These are phyloP conservation scores for Colletotrichum paranaense DNA, from an alignment of 2,329 filamentous ascomycete genomes.

Conservation along the genomic window DNA sequence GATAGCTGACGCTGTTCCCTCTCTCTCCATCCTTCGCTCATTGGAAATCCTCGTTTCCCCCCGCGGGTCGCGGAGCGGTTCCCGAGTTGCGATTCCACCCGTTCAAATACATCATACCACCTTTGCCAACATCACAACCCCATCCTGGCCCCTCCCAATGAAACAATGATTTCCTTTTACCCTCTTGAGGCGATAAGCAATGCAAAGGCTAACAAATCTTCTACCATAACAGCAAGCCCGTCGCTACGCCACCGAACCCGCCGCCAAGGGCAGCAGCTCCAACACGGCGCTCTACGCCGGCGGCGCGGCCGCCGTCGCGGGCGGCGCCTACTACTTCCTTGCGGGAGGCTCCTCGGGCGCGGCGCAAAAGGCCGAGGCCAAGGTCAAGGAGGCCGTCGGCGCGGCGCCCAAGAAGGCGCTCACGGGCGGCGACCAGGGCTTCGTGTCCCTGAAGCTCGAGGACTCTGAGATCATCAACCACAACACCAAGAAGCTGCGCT, in stretches of 20 bases:
- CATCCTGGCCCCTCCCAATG: background rate
- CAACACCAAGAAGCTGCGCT: constrained; percentile 94
- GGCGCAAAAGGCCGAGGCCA: constrained; percentile 65
- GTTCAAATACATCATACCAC: background rate
- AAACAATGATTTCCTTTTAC: background rate
- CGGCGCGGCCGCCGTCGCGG: constrained; percentile 68
- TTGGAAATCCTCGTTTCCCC: background rate
- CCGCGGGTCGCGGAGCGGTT: background rate
- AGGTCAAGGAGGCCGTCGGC: constrained; percentile 57
- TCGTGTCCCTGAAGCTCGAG: constrained; percentile 82
- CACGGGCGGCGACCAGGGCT: constrained; percentile 90
- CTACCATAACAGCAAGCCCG: constrained; percentile 57
- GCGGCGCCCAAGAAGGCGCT: constrained; percentile 65
- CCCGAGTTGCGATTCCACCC: too few relatives aligned
- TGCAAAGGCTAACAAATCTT: constrained; percentile 34
- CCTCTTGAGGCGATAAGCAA: background rate
- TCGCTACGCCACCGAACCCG: constrained; percentile 76
- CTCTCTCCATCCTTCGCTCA: background rate
- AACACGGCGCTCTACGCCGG: constrained; percentile 71
- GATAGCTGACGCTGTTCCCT: constrained; percentile 38
- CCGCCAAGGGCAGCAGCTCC: constrained; percentile 62
- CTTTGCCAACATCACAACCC: background rate
- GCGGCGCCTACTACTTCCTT: constrained; percentile 67
- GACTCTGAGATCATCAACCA: constrained; percentile 85
- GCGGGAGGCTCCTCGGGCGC: constrained; percentile 53